phyloP scores from a whole-genome alignment of 1,139 yeast species.

The Pichia sp. region DNA sequence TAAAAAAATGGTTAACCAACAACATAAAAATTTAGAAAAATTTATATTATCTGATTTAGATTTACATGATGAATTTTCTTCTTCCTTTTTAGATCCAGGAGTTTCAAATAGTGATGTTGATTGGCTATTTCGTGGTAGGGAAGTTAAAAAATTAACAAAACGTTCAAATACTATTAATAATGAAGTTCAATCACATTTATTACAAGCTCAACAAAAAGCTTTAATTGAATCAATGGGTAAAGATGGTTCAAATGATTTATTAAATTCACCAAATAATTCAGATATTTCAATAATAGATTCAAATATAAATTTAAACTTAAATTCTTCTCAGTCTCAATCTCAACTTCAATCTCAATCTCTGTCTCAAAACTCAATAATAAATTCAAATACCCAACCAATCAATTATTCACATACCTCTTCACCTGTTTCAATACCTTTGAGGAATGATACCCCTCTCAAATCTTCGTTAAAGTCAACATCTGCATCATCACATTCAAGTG shows the following conservation, averaged over 20 bases:
- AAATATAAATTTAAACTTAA: not conserved
- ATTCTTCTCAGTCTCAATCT: not conserved
- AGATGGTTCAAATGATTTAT: not conserved
- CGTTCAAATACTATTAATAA: constrained; percentile 30
- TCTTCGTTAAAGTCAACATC: constrained; percentile 18
- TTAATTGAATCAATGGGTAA: constrained; percentile 12
- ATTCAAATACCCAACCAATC: not conserved
- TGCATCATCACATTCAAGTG: not conserved
- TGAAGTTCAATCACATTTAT: constrained; percentile 27
- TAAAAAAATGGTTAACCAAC: not conserved
- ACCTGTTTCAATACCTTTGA: constrained; percentile 4
- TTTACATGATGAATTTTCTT: not conserved
- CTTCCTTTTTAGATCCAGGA: constrained; percentile 34
- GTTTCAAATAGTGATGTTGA: constrained; percentile 70
- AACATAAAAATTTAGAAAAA: not conserved
- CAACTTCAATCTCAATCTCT: constrained; percentile 11
- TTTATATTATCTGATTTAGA: not conserved
- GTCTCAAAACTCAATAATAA: constrained; percentile 15
- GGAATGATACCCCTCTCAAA: constrained; percentile 12
- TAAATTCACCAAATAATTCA: not conserved
- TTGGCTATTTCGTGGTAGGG: constrained; percentile 65
- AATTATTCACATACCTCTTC: not conserved
- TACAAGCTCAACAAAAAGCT: constrained; percentile 25
- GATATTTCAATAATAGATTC: not conserved
- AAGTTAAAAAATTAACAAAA: constrained; percentile 47